Evolutionary conservation across 176 grass and related monocot species (phyloP).

Genomic region (Puya raimondii): DNA sequence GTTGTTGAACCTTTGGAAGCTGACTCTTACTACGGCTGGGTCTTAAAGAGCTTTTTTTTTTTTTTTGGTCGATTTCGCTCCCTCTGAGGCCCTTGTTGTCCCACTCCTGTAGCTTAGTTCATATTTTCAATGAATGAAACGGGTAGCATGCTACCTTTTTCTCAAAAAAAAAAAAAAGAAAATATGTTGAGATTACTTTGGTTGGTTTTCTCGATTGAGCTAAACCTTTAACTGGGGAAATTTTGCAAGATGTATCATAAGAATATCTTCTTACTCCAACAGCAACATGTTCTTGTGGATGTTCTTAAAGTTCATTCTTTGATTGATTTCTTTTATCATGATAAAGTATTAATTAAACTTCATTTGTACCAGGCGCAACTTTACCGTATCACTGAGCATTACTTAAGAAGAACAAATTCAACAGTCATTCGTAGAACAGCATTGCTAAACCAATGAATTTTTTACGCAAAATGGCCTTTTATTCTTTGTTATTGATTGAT

Average conservation of each 20-base stretch:
- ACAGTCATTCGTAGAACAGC: conserved; percentile 58
- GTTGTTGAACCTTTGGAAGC: too few relatives aligned
- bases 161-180: too few relatives aligned
- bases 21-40: too few relatives aligned
- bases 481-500: too few relatives aligned
- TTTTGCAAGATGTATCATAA: background rate
- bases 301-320: background rate
- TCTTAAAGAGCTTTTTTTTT: too few relatives aligned
- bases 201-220: conserved; percentile 6
- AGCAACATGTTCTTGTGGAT: background rate
- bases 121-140: too few relatives aligned
- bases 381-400: conserved; percentile 67
- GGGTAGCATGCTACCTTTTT: too few relatives aligned
- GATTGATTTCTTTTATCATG: conserved; percentile 8
- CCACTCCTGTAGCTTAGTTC: too few relatives aligned
- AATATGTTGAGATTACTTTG: background rate
- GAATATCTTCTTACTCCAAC: background rate
- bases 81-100: too few relatives aligned
- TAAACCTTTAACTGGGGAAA: too few relatives aligned
- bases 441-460: background rate
- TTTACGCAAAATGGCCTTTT: too few relatives aligned
- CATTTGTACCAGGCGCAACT: conserved; percentile 68
- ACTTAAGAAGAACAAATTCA: conserved; percentile 71
- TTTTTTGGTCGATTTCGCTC: too few relatives aligned
- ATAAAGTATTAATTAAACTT: conserved; percentile 23